Conservation (phyloP, 257 asterid genomes). For the Nicotiana knightiana region DNA sequence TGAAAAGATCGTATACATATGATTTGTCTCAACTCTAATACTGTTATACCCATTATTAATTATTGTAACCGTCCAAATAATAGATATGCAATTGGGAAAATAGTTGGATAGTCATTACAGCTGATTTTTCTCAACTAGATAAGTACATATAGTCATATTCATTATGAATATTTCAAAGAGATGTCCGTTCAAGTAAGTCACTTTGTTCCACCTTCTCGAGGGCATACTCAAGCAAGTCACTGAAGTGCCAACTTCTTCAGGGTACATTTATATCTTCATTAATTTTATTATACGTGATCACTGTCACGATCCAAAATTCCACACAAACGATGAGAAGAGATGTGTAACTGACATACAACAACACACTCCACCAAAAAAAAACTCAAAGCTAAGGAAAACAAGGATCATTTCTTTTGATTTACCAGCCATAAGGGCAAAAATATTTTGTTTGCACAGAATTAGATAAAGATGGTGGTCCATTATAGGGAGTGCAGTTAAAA, state of each 20-base stretch:
- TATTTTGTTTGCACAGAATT: background rate
- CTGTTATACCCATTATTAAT: background rate
- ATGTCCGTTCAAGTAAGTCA: background rate
- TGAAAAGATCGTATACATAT: background rate
- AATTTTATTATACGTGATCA: too few relatives aligned
- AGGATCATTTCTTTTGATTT: too few relatives aligned
- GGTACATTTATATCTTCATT: background rate
- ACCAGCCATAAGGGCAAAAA: too few relatives aligned
- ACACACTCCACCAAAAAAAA: too few relatives aligned
- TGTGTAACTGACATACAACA: too few relatives aligned
- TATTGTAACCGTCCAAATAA: background rate
- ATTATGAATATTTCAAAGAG: background rate
- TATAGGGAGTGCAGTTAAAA: background rate
- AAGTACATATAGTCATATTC: background rate
- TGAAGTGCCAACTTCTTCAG: conserved; percentile 3
- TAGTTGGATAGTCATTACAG: background rate
- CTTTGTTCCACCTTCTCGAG: background rate
- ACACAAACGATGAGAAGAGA: too few relatives aligned
- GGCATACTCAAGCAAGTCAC: background rate
- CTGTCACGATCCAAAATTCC: too few relatives aligned
- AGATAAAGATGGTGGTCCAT: background rate
- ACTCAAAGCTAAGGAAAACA: too few relatives aligned
- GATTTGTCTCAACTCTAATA: background rate
- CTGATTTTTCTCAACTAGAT: background rate
- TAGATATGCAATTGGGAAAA: background rate